Evolutionary conservation across 768 basidiomycete species (phyloP).

Genomic region (Tricholoma saponaceum): DNA sequence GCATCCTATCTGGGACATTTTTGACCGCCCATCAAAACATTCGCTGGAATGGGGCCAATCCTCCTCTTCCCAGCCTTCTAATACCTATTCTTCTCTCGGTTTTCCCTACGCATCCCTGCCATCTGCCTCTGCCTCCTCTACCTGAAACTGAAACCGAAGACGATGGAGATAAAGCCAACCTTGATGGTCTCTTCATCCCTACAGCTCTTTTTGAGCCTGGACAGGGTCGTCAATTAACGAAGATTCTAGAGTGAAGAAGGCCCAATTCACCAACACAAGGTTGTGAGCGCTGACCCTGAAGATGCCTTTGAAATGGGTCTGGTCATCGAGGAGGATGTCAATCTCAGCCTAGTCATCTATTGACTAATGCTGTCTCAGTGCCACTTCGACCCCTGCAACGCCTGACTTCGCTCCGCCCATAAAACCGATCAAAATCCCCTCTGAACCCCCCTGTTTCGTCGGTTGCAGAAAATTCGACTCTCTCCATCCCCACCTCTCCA

Average conservation of each 20-base stretch:
- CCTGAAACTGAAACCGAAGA: constrained; percentile 73
- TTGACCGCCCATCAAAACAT: constrained; percentile 82
- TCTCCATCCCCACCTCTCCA: constrained; percentile 68
- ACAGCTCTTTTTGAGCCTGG: constrained; percentile 71
- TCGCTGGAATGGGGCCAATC: constrained; percentile 84
- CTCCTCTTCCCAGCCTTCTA: constrained; percentile 82
- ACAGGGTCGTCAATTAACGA: constrained; percentile 47
- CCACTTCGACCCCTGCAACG: constrained; percentile 46
- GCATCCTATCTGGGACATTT: constrained; percentile 89
- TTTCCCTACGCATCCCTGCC: constrained; percentile 70
- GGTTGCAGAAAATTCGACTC: constrained; percentile 61
- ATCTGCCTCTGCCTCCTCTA: constrained; percentile 65
- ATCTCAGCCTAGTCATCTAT: constrained; percentile 74
- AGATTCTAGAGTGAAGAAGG: constrained; percentile 53
- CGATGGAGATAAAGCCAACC: constrained; percentile 66
- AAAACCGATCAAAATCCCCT: constrained; percentile 72
- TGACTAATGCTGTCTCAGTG: constrained; percentile 43
- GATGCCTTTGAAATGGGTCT: constrained; percentile 87
- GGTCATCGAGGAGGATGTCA: constrained; percentile 77
- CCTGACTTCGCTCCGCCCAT: constrained; percentile 49
- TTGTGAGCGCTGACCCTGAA: constrained; percentile 61
- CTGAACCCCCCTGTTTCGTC: constrained; percentile 63
- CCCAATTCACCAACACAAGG: constrained; percentile 41
- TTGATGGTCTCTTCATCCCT: constrained; percentile 81
- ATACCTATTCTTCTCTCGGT: constrained; percentile 77